A percentile compares a stretch with the other conserved stretches of the same genome.
These are phyloP conservation scores for Smittium mucronatum DNA, from an alignment of 371 early-diverging fungal genomes.

Conservation along the genomic window DNA sequence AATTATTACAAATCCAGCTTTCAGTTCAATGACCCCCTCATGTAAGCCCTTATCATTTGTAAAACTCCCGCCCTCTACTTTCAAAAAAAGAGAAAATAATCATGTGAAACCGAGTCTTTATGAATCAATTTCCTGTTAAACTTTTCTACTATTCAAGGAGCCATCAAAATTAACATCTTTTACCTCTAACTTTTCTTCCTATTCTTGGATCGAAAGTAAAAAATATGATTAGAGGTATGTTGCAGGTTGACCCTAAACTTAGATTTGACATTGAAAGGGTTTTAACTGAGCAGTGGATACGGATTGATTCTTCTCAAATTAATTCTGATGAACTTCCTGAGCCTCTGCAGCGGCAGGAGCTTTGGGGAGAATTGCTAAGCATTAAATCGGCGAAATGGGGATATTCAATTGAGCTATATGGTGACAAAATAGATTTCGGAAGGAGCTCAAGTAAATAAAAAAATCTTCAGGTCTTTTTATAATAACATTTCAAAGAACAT, in stretches of 20 bases:
- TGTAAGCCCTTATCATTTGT: no score
- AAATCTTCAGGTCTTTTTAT: no score
- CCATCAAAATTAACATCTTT: no score
- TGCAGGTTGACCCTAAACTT: slow-evolving; percentile 17
- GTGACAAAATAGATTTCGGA: slow-evolving; percentile 18
- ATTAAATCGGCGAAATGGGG: background rate
- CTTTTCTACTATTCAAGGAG: no score
- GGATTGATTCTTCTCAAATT: slow-evolving; percentile 15
- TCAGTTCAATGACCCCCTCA: slow-evolving; percentile 13
- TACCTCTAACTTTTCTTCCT: no score
- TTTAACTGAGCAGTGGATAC: slow-evolving; percentile 24
- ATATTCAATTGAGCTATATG: slow-evolving; percentile 18
- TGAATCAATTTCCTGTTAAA: no score
- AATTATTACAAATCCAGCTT: slow-evolving; percentile 17
- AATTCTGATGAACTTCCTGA: slow-evolving; percentile 16
- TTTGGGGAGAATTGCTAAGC: background rate
- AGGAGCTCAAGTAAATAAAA: slow-evolving; percentile 20
- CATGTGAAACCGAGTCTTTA: no score
- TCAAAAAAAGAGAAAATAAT: no score
- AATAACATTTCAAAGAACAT: slow-evolving; percentile 14
- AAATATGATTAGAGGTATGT: slow-evolving; percentile 20
- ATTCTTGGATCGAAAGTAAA: slow-evolving; percentile 7
- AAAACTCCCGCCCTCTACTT: no score
- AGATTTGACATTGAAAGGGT: slow-evolving; percentile 22
- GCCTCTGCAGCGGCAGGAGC: background rate